Evolutionary conservation across 768 basidiomycete species (phyloP), one percentile per base, ranked within the genome.

Genomic region (Rhodosporidiobolus odoratus): DNA sequence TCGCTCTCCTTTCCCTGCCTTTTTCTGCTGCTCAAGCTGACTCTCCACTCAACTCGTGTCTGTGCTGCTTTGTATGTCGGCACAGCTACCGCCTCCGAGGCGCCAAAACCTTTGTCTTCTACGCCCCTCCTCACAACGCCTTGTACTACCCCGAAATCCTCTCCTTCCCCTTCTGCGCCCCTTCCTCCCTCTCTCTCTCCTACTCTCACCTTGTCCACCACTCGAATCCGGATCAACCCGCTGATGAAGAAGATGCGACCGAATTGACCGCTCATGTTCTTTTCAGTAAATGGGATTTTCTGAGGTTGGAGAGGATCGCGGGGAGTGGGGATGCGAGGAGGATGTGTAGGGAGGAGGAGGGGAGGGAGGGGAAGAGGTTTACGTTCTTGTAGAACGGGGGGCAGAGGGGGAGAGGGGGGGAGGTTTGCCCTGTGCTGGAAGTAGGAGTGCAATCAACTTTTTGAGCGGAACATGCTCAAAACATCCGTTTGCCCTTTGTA

Each of bases 81-180:
- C 35, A 27, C 73, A 91, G 92, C 66, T 98, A 98, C 82, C 92
- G 91, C 75, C 86, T 98, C 60, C 84, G 93, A 74, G 96, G 95
- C 10, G 90, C 92, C 68, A 88, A 90, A 60, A 98, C 96, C 76
- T 79, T 96, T 75, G 83, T 98, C 52, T 98, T 97, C 82, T 99
- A 97, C 77, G 89, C 86, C 0, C 89, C 90, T 41, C 96, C 96
- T 0, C 87, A 91, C 63, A 91, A 97, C 78, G 85, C 92, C 1
- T 86, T 89, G 76, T 98, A 92, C 81, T 97, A 95, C 80, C 86
- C 90, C 0, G 96, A 98, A 78, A 84, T 92, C 70, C 79, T 97
- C 59, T 87, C 88, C 19, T 94, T 87, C 78, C 94, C 95, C 0
- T 98, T 97, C 85, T 58, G 79, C n/a, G 64, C 73, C 6, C 76